Evolutionary conservation across 306 rosid species (phyloP).

Genomic region (Dryas drummondii): DNA sequence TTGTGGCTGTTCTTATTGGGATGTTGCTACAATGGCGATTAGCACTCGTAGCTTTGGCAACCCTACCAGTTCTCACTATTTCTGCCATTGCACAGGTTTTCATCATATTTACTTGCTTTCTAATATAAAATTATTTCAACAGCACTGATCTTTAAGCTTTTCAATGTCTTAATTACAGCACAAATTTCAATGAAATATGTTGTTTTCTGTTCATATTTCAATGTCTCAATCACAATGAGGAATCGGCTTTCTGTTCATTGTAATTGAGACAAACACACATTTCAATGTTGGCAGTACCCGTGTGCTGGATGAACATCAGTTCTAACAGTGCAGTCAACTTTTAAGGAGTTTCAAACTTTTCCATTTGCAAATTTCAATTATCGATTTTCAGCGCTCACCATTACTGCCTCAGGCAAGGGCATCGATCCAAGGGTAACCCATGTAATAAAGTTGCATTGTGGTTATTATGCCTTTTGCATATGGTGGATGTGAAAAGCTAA

Average conservation of each 20-base stretch:
- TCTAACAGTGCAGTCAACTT: not conserved
- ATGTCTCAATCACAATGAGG: too few relatives aligned
- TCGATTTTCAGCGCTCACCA: not conserved
- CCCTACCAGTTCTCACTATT: conserved; percentile 82
- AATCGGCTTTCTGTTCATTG: too few relatives aligned
- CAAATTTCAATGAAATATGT: too few relatives aligned
- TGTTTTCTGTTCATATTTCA: too few relatives aligned
- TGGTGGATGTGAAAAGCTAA: not conserved
- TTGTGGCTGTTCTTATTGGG: conserved; percentile 95
- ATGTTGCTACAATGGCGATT: conserved; percentile 83
- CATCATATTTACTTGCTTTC: conserved; percentile 29
- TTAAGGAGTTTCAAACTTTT: not conserved
- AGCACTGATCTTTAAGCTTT: too few relatives aligned
- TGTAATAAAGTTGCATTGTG: not conserved
- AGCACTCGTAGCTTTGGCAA: conserved; percentile 97
- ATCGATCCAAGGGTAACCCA: not conserved
- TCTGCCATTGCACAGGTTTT: conserved; percentile 98
- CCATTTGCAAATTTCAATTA: not conserved
- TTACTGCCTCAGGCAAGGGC: not conserved
- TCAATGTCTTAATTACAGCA: too few relatives aligned
- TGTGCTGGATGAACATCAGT: not conserved
- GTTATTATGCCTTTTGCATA: not conserved
- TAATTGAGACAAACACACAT: not conserved
- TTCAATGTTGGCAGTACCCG: not conserved
- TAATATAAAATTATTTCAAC: too few relatives aligned